Conservation (phyloP, 306 rosid genomes). For the Fragaria ananassa region DNA sequence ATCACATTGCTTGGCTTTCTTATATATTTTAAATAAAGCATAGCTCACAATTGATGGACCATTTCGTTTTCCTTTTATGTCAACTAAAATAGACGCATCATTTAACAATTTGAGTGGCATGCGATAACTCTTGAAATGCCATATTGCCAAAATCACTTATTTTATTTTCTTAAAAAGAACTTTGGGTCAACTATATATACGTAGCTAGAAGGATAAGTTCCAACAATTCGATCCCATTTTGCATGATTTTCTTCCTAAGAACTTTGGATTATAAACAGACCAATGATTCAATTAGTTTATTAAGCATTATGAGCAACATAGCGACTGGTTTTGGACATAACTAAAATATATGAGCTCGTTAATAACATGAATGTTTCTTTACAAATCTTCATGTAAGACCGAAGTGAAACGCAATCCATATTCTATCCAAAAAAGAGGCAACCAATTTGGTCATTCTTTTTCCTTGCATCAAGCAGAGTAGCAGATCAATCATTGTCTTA, state of each 20-base stretch:
- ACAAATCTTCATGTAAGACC: slow-evolving; percentile 10
- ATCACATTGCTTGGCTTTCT: neutral
- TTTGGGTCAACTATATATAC: neutral
- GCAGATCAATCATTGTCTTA: neutral
- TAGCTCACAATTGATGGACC: neutral
- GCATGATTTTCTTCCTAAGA: neutral
- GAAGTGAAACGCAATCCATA: slow-evolving; percentile 13
- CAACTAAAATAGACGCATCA: slow-evolving; percentile 2
- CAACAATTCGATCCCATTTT: neutral
- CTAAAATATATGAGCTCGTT: neutral
- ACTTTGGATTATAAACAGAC: neutral
- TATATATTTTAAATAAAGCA: neutral
- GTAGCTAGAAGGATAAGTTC: slow-evolving; percentile 1
- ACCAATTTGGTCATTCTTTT: slow-evolving; percentile 5
- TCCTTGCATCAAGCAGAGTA: neutral
- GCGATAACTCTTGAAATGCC: neutral
- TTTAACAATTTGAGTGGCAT: neutral
- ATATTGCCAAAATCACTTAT: neutral
- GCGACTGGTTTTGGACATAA: neutral
- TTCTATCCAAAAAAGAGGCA: neutral
- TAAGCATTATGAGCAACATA: neutral
- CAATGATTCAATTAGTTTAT: neutral
- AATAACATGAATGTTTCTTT: neutral
- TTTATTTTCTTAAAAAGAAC: neutral
- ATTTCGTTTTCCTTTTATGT: neutral